A percentile compares a stretch with the other conserved stretches of the same genome.
phyloP scores from a whole-genome alignment of 306 rosid species.

The Begonia peltatifolia region DNA sequence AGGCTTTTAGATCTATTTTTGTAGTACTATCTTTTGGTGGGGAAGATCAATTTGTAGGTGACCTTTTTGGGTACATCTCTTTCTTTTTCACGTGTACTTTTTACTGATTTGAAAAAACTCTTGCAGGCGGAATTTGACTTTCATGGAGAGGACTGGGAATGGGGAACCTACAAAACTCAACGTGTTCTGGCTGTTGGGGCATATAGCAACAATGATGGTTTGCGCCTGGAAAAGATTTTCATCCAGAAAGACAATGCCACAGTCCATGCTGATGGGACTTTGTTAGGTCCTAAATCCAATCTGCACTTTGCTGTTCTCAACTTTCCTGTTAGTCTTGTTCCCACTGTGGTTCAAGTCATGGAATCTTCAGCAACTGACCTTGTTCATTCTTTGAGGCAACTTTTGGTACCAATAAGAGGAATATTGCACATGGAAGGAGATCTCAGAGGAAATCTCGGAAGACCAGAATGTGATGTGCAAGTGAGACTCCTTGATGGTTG shows the following conservation, averaged over 20 bases:
- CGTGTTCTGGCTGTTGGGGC: constrained; percentile 67
- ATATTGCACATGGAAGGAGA: constrained; percentile 98
- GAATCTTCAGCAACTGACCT: constrained; percentile 67
- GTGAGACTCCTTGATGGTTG: constrained; percentile 92
- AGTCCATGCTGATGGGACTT: constrained; percentile 87
- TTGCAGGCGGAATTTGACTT: constrained; percentile 79
- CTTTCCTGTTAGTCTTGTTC: constrained; percentile 80
- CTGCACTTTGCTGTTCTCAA: constrained; percentile 92
- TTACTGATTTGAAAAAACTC: neutral
- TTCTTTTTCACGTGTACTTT: constrained; percentile 14
- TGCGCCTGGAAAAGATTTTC: constrained; percentile 52
- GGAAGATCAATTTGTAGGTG: no score
- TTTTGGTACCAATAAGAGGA: constrained; percentile 69
- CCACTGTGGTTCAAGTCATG: constrained; percentile 64
- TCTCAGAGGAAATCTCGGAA: constrained; percentile 79
- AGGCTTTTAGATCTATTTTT: no score
- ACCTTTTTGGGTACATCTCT: neutral
- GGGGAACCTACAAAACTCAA: constrained; percentile 90
- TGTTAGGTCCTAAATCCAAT: constrained; percentile 72
- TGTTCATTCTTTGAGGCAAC: constrained; percentile 52
- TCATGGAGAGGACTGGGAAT: constrained; percentile 96
- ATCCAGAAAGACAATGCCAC: constrained; percentile 89
- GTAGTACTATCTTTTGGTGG: no score
- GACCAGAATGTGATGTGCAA: constrained; percentile 94
- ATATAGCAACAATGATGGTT: constrained; percentile 67